Conservation (phyloP, 148 eudicot genomes). For the Simmondsia chinensis region DNA sequence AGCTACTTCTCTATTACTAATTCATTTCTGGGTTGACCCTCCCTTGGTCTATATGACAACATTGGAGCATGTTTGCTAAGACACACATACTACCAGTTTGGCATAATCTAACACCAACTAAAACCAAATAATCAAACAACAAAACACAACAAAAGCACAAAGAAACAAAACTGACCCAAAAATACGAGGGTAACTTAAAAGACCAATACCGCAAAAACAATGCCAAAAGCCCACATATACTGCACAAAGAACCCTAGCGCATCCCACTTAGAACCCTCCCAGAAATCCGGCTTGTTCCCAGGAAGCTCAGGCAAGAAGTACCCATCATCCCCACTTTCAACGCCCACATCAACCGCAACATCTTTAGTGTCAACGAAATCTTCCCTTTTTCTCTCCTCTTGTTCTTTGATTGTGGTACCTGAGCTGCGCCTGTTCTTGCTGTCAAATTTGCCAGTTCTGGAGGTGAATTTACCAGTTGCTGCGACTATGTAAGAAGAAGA, state of each 20-base stretch:
- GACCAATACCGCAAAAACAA: constrained; percentile 84
- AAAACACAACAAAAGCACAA: background rate
- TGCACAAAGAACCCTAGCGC: constrained; percentile 71
- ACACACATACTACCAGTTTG: too few relatives aligned
- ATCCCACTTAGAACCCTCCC: constrained; percentile 91
- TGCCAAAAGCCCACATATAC: constrained; percentile 97
- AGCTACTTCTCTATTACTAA: too few relatives aligned
- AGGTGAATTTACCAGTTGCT: constrained; percentile 43
- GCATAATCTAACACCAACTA: too few relatives aligned
- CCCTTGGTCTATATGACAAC: too few relatives aligned
- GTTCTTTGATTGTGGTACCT: constrained; percentile 20
- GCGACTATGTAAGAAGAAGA: constrained; percentile 24
- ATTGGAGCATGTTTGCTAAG: too few relatives aligned
- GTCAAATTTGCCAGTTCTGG: constrained; percentile 58
- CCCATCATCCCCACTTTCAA: constrained; percentile 27
- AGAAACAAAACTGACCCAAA: background rate
- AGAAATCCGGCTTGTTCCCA: constrained; percentile 48
- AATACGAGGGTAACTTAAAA: too few relatives aligned
- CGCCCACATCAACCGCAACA: constrained; percentile 5
- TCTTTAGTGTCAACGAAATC: background rate
- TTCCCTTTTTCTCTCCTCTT: constrained; percentile 3
- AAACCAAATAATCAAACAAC: too few relatives aligned
- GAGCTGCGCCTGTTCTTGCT: constrained; percentile 52
- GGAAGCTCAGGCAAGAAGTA: constrained; percentile 60
- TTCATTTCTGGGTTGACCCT: too few relatives aligned